These are phyloP conservation scores for Mortierella antarctica DNA, from an alignment of 192 early-diverging fungal genomes.

Conservation along the genomic window DNA sequence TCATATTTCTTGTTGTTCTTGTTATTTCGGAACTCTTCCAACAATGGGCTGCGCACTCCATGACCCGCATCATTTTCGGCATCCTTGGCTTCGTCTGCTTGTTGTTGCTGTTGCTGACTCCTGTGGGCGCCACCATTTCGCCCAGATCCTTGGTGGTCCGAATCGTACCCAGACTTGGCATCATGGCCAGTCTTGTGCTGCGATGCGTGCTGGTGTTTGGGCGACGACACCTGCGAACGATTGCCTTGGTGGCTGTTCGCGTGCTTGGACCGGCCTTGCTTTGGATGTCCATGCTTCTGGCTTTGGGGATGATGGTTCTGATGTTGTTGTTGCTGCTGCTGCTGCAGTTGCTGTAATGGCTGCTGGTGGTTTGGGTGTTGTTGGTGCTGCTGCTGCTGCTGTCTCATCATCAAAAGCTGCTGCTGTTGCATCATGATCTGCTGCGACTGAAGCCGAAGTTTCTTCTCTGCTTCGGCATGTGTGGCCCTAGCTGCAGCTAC, in stretches of 20 bases:
- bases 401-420: constrained; percentile 25
- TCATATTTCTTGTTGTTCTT: constrained; percentile 93
- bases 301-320: constrained; percentile 10
- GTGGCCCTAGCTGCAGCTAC: constrained; percentile 11
- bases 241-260: background rate
- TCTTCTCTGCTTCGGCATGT: constrained; percentile 19
- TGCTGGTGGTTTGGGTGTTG: constrained; percentile 21
- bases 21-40: constrained; percentile 97
- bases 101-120: background rate
- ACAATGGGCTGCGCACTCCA: constrained; percentile 79
- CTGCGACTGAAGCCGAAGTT: constrained; percentile 30
- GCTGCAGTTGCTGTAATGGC: constrained; percentile 16
- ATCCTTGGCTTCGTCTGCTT: constrained; percentile 21
- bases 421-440: constrained; percentile 35
- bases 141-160: background rate
- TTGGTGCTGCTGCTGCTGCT: constrained; percentile 25
- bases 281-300: constrained; percentile 9
- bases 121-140: background rate
- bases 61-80: constrained; percentile 61
- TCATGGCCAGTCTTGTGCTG: constrained; percentile 16
- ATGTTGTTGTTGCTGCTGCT: constrained; percentile 22
- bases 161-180: constrained; percentile 12
- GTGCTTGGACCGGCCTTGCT: constrained; percentile 10
- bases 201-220: constrained; percentile 22
- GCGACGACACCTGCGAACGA: constrained; percentile 17